A percentile compares a stretch with the other conserved stretches of the same genome.
Conservation (phyloP, 2,329 filamentous ascomycete species). For the Trichoderma breve region DNA sequence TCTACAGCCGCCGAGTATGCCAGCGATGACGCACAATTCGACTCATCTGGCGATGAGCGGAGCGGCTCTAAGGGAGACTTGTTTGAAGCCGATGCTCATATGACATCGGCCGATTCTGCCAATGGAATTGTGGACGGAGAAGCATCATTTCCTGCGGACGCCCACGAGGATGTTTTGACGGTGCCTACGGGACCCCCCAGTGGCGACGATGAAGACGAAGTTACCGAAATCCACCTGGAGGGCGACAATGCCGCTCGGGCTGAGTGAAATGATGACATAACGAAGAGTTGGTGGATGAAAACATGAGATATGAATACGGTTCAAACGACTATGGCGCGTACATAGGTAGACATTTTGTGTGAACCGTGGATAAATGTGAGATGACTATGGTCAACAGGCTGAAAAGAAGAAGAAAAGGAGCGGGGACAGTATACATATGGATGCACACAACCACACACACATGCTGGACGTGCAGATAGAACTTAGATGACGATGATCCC, state of each 20-base stretch:
- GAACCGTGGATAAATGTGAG: conserved; percentile 1
- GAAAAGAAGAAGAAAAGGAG: not conserved
- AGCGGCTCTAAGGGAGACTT: conserved; percentile 22
- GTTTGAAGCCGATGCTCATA: conserved; percentile 33
- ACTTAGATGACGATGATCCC: conserved; percentile 22
- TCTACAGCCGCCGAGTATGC: conserved; percentile 38
- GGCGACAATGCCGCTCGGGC: conserved; percentile 30
- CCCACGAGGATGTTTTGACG: conserved; percentile 39
- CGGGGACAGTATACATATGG: not conserved
- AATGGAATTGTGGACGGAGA: conserved; percentile 4
- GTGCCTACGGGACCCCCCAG: conserved; percentile 38
- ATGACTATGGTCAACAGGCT: not conserved
- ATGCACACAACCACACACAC: not conserved
- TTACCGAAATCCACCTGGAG: conserved; percentile 50
- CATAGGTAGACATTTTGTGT: conserved; percentile 10
- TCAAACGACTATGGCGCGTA: not conserved
- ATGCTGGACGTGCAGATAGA: conserved; percentile 18
- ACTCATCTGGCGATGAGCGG: conserved; percentile 40
- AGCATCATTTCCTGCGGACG: not conserved
- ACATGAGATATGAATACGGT: conserved; percentile 5
- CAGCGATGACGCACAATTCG: conserved; percentile 45
- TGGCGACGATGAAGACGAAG: conserved; percentile 43
- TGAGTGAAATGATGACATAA: not conserved
- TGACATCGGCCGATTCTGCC: conserved; percentile 26
- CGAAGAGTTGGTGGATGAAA: not conserved